A percentile compares a stretch with the other conserved stretches of the same genome.
phyloP scores from a whole-genome alignment of 2,329 filamentous ascomycete genomes.

The Plenodomus biglobosus region DNA sequence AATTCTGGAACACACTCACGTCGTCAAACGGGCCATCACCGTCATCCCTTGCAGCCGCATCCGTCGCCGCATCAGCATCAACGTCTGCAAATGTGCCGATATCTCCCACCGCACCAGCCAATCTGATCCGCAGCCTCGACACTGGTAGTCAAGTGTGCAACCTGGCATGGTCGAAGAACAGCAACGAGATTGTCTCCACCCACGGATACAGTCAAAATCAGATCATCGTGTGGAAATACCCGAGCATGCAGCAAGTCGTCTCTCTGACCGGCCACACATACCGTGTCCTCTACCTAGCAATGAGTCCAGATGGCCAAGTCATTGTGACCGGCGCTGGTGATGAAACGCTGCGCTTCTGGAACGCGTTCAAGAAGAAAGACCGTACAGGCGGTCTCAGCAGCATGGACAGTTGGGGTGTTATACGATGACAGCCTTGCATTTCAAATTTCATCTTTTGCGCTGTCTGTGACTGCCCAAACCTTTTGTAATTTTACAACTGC shows the following conservation, averaged over 20 bases:
- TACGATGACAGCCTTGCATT: constrained; percentile 53
- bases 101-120: constrained; percentile 43
- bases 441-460: not conserved
- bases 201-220: constrained; percentile 98
- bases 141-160: constrained; percentile 99
- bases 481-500: too few relatives aligned
- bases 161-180: constrained; percentile 94
- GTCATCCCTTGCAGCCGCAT: constrained; percentile 45
- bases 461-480: not conserved
- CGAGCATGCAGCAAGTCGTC: constrained; percentile 94
- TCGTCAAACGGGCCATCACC: constrained; percentile 56
- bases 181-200: constrained; percentile 94
- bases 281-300: constrained; percentile 91
- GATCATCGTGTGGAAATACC: constrained; percentile 99
- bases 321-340: constrained; percentile 96
- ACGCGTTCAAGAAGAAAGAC: constrained; percentile 83
- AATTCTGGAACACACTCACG: constrained; percentile 95
- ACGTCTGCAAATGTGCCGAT: constrained; percentile 34
- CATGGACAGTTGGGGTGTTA: constrained; percentile 79
- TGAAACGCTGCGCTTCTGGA: constrained; percentile 96
- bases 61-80: constrained; percentile 38
- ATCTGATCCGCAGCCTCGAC: constrained; percentile 75
- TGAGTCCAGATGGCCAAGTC: constrained; percentile 92
- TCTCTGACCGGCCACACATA: constrained; percentile 96
- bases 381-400: constrained; percentile 60